Base-by-base conservation (phyloP, 2,329 filamentous ascomycete genomes). In the Mariannaea sp. region DNA sequence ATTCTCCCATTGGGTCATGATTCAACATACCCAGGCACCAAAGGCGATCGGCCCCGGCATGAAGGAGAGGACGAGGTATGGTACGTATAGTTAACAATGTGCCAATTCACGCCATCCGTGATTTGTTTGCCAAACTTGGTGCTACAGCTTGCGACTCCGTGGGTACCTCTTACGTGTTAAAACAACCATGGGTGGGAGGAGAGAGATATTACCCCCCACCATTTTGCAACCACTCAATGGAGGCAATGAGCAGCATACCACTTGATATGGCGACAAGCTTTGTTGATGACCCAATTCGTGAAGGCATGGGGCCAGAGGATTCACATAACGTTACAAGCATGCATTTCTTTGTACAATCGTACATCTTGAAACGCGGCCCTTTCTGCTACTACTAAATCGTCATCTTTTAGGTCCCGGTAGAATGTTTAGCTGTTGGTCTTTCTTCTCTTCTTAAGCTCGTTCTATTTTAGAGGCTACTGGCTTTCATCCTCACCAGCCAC, bases 351-450 rank as follows among this genome's bases (percentile, higher is more conserved):
- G n/a, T n/a, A n/a, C n/a, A n/a, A n/a, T n/a, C n/a, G n/a, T n/a
- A n/a, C n/a, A n/a, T n/a, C n/a, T n/a, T n/a, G n/a, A n/a, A n/a
- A n/a, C n/a, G n/a, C n/a, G n/a, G n/a, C n/a, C n/a, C n/a, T n/a
- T n/a, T n/a, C n/a, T n/a, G 40, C 33, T 50, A 49, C 30, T 44
- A 57, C 49, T 57, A 49, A 56, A 59, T 60, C 58, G 53, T 61
- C 61, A 65, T 61, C 50, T 56, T 55, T 56, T 58, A 48, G 49
- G 32, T 51, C 62, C 52, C 56, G 59, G n/a, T 65, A 64, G 53
- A 44, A 40, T 41, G 24, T 58, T 59, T 55, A 56, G 63, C 59
- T 41, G 24, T 58, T 59, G 58, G 58, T 65, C 59, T 24, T 42
- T 61, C 50, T 52, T 48, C 56, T 29, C 47, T 51, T 32, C 30